Conservation (phyloP, 2,329 filamentous ascomycete genomes). For the Phyllosticta citribraziliensis region DNA sequence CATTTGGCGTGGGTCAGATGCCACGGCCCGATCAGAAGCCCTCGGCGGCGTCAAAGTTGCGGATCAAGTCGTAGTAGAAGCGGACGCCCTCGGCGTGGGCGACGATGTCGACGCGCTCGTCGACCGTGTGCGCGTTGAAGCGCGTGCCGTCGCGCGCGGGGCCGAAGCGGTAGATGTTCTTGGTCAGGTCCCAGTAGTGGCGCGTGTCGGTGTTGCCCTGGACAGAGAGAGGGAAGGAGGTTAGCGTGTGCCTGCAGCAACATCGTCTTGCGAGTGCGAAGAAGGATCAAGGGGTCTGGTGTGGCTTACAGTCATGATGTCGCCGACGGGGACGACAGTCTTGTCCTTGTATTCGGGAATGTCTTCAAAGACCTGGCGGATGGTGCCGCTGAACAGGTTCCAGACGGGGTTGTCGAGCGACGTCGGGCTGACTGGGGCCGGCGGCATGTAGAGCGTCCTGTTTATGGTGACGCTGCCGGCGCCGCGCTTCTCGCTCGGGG, state of each 20-base stretch:
- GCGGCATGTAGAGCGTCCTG: constrained; percentile 34
- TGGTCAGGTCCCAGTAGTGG: constrained; percentile 44
- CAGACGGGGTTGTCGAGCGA: constrained; percentile 22
- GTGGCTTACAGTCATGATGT: constrained; percentile 33
- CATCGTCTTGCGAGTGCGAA: too few relatives aligned
- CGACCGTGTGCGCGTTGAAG: constrained; percentile 41
- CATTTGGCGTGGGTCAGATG: too few relatives aligned
- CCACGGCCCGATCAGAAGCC: not conserved
- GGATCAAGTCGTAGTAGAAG: constrained; percentile 11
- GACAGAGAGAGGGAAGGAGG: constrained; percentile 24
- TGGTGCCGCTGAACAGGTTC: constrained; percentile 29
- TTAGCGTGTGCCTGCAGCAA: too few relatives aligned
- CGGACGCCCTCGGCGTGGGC: constrained; percentile 37
- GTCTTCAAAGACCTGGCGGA: constrained; percentile 22
- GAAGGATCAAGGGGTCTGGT: too few relatives aligned
- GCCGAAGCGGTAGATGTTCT: constrained; percentile 44
- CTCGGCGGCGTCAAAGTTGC: constrained; percentile 5
- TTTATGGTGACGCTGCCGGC: constrained; percentile 30
- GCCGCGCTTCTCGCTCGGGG: constrained; percentile 26
- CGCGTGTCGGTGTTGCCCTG: constrained; percentile 43
- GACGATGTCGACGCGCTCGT: constrained; percentile 37
- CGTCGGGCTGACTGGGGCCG: constrained; percentile 50
- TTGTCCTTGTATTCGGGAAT: constrained; percentile 20
- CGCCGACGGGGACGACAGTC: constrained; percentile 32
- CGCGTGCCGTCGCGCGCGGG: constrained; percentile 36